Conservation (phyloP, 768 basidiomycete species). For the Galerina marginata region DNA sequence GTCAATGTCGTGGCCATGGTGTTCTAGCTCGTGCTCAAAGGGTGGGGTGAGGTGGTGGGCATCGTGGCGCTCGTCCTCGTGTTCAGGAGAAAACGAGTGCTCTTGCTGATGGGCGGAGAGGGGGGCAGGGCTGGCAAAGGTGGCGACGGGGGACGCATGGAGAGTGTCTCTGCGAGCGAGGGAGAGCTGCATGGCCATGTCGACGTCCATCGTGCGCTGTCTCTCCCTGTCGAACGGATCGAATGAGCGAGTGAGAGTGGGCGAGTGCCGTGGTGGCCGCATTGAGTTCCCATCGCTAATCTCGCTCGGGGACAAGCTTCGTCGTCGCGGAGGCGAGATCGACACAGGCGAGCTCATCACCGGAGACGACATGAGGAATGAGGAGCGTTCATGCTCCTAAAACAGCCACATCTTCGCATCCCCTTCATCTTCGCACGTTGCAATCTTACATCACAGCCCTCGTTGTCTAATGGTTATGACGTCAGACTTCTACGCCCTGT, state of each 20-base stretch:
- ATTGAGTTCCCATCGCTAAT: constrained; percentile 45
- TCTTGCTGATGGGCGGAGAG: constrained; percentile 22
- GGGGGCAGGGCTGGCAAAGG: constrained; percentile 23
- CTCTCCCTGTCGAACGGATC: constrained; percentile 83
- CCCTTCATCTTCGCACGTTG: background rate
- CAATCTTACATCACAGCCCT: constrained; percentile 46
- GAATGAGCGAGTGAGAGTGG: constrained; percentile 63
- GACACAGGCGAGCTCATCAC: constrained; percentile 50
- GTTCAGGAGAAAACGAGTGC: constrained; percentile 7
- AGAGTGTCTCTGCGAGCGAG: constrained; percentile 71
- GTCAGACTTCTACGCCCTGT: constrained; percentile 75
- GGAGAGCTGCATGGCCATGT: constrained; percentile 86
- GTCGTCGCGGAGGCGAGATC: constrained; percentile 45
- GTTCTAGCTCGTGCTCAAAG: constrained; percentile 21
- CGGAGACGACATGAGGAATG: constrained; percentile 41
- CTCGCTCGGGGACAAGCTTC: constrained; percentile 45
- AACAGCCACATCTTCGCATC: no score
- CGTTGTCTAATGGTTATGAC: constrained; percentile 92
- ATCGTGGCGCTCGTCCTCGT: constrained; percentile 34
- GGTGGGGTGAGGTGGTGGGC: constrained; percentile 51
- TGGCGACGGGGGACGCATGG: constrained; percentile 37
- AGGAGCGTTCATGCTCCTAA: no score
- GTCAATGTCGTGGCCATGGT: constrained; percentile 21
- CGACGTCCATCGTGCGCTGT: constrained; percentile 92
- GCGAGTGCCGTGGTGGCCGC: constrained; percentile 50